A percentile compares a stretch with the other conserved stretches of the same genome.
phyloP scores from a whole-genome alignment of 2,329 filamentous ascomycete species.

The Fusarium bactridioides region DNA sequence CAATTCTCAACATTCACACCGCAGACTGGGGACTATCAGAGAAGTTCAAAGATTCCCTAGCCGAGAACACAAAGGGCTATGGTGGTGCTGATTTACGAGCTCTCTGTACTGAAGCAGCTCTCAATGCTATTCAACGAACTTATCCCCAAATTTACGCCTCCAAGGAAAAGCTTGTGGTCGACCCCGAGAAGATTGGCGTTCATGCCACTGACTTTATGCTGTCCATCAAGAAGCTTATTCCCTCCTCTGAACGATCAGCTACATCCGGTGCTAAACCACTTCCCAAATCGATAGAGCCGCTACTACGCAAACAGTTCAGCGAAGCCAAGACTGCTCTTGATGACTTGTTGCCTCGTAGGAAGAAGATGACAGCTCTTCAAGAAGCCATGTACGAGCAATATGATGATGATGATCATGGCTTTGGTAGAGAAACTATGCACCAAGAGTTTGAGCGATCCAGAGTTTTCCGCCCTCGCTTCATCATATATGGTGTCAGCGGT shows the following conservation, averaged over 20 bases:
- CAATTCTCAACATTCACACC: constrained; percentile 95
- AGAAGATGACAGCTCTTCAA: constrained; percentile 87
- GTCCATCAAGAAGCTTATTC: constrained; percentile 94
- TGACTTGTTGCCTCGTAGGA: constrained; percentile 81
- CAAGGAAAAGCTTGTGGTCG: constrained; percentile 87
- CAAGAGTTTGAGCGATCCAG: constrained; percentile 87
- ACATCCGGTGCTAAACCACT: constrained; percentile 85
- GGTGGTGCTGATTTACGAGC: constrained; percentile 94
- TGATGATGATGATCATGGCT: constrained; percentile 81
- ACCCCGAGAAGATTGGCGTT: constrained; percentile 83
- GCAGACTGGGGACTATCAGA: constrained; percentile 87
- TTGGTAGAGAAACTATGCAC: constrained; percentile 78
- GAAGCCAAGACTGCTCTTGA: constrained; percentile 76
- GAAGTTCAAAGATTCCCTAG: constrained; percentile 82
- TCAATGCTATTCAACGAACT: constrained; percentile 94
- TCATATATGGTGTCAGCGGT: constrained; percentile 81
- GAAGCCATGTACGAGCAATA: constrained; percentile 93
- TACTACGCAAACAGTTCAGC: constrained; percentile 76
- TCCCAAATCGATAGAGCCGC: constrained; percentile 79
- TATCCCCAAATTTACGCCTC: constrained; percentile 97
- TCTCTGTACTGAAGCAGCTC: constrained; percentile 91
- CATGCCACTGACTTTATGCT: constrained; percentile 97
- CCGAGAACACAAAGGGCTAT: constrained; percentile 92
- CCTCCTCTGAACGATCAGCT: constrained; percentile 90
- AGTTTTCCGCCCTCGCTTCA: constrained; percentile 85